phyloP scores from a whole-genome alignment of 2,329 filamentous ascomycete genomes.

The Trichophyton simii region DNA sequence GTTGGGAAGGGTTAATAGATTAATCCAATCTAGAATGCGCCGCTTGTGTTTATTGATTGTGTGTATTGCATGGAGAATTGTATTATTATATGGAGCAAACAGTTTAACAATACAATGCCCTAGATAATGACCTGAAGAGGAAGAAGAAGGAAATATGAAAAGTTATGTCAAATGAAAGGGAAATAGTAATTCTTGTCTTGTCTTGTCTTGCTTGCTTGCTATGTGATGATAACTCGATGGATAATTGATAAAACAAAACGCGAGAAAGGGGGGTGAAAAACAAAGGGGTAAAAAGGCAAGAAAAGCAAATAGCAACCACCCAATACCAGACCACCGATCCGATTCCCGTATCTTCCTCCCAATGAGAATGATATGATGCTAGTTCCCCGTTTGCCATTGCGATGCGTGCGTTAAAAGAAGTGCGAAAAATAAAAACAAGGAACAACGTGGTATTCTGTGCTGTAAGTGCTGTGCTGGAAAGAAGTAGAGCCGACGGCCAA shows the following conservation, averaged over 20 bases:
- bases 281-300: not conserved
- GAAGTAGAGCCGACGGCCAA: not conserved
- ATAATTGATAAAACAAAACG: not conserved
- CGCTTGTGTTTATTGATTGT: too few relatives aligned
- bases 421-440: not conserved
- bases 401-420: not conserved
- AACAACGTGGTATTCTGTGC: not conserved
- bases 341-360: constrained; percentile 3
- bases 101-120: too few relatives aligned
- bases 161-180: too few relatives aligned
- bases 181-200: not conserved
- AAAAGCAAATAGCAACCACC: constrained; percentile 5
- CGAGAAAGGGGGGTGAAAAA: not conserved
- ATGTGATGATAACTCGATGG: not conserved
- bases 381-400: constrained; percentile 2
- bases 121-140: too few relatives aligned
- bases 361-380: constrained; percentile 5
- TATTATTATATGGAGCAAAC: too few relatives aligned
- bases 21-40: too few relatives aligned
- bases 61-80: too few relatives aligned
- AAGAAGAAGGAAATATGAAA: too few relatives aligned
- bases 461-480: not conserved
- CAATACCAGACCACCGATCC: constrained; percentile 4
- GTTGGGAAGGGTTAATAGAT: not conserved
- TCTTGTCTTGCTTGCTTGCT: not conserved